phyloP scores from a whole-genome alignment of 129 eudicot genomes.

The Chrysanthemum seticuspe region DNA sequence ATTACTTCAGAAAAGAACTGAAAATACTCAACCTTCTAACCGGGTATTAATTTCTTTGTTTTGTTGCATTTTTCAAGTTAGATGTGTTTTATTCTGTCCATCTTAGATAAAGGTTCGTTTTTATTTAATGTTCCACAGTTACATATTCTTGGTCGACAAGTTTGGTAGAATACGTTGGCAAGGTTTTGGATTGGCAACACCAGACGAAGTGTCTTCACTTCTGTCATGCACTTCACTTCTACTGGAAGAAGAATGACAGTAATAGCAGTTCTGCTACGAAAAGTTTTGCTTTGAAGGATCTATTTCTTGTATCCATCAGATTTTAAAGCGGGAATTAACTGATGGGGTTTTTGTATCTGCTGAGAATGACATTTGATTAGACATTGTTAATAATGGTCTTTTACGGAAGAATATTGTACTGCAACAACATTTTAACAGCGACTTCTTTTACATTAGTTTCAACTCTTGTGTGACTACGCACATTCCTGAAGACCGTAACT shows the following conservation, averaged over 20 bases:
- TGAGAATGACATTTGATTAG: constrained; percentile 9
- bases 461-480: too few species aligned
- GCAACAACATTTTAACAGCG: not conserved
- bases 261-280: not conserved
- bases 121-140: constrained; percentile 45
- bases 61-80: constrained; percentile 7
- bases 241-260: constrained; percentile 55
- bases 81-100: not conserved
- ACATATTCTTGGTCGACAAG: constrained; percentile 80
- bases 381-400: constrained; percentile 8
- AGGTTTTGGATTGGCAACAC: constrained; percentile 77
- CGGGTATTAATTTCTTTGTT: constrained; percentile 53
- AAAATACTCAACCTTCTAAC: constrained; percentile 86
- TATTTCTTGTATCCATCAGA: not conserved
- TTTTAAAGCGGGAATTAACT: not conserved
- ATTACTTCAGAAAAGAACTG: constrained; percentile 90
- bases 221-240: constrained; percentile 72
- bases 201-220: constrained; percentile 76
- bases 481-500: not conserved
- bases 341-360: not conserved
- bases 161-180: constrained; percentile 95
- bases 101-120: not conserved
- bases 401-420: constrained; percentile 1
- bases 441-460: too few species aligned
- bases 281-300: not conserved